Conservation (phyloP, 2,329 filamentous ascomycete genomes). For the Trichoderma sp. region DNA sequence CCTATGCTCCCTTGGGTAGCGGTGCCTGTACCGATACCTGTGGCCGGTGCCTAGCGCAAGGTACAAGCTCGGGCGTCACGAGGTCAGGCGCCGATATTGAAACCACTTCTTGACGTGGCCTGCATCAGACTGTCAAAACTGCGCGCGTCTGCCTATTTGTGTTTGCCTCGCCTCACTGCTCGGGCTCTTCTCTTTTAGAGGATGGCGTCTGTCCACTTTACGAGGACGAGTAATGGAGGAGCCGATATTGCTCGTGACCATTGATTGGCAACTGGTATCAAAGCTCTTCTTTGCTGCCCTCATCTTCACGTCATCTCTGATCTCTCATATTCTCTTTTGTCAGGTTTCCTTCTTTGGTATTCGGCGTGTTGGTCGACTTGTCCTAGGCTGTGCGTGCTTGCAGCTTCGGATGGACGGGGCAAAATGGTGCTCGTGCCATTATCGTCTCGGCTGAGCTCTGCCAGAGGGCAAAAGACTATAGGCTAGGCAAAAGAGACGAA, state of each 20-base stretch:
- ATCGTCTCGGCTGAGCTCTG: not conserved
- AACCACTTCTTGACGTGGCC: constrained; percentile 15
- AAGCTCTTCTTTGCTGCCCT: not conserved
- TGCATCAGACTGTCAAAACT: not conserved
- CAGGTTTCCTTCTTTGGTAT: not conserved
- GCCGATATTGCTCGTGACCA: not conserved
- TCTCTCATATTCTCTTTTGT: not conserved
- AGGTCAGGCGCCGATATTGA: constrained; percentile 16
- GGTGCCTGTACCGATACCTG: not conserved
- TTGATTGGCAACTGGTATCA: not conserved
- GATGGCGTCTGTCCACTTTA: not conserved
- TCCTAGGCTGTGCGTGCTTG: not conserved
- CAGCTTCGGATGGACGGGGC: not conserved
- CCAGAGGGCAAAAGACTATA: not conserved
- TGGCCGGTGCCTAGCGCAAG: constrained; percentile 18
- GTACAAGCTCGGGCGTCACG: constrained; percentile 11
- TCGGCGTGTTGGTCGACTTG: not conserved
- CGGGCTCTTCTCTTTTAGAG: not conserved
- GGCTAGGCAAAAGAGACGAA: not conserved
- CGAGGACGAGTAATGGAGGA: not conserved
- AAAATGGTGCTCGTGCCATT: not conserved
- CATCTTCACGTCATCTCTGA: constrained; percentile 15
- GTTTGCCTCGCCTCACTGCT: not conserved
- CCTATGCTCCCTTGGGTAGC: not conserved
- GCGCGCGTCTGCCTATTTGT: not conserved